Percentiles rank a stretch among this genome's conserved stretches.
Conservation (phyloP, 176 grass and related monocot species). For the Pharus latifolius region DNA sequence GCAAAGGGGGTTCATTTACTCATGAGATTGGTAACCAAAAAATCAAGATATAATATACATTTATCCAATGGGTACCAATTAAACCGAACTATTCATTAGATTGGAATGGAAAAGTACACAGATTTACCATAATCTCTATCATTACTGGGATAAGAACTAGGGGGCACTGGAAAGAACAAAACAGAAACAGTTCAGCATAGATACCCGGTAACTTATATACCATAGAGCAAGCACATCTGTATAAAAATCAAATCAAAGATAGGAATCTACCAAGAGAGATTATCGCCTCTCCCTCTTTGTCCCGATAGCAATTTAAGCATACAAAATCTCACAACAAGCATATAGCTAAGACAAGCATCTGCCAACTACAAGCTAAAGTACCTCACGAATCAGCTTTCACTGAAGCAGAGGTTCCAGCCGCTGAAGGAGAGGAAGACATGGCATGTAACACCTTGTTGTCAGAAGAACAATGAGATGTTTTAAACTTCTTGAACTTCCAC, state of each 20-base stretch:
- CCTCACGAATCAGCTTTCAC: constrained; percentile 62
- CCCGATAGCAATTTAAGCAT: constrained; percentile 32
- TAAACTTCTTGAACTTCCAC: constrained; percentile 83
- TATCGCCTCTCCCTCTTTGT: constrained; percentile 29
- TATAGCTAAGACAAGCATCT: constrained; percentile 30
- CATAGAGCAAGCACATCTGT: constrained; percentile 41
- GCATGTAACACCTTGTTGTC: constrained; percentile 60
- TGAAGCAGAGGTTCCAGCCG: constrained; percentile 29
- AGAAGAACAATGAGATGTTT: constrained; percentile 57
- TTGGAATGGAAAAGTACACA: constrained; percentile 14
- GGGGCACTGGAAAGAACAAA: not conserved
- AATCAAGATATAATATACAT: no score
- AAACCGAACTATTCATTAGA: constrained; percentile 5
- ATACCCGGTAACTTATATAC: constrained; percentile 35
- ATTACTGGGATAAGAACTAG: constrained; percentile 7
- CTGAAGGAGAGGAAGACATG: constrained; percentile 28
- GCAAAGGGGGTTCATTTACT: not conserved
- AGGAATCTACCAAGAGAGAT: constrained; percentile 25
- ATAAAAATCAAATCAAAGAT: constrained; percentile 38
- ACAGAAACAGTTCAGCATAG: constrained; percentile 14
- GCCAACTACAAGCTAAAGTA: constrained; percentile 28
- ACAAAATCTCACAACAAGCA: constrained; percentile 55
- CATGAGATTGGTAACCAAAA: no score
- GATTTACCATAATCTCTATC: constrained; percentile 3
- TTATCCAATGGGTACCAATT: not conserved